Evolutionary conservation across 2,329 filamentous ascomycete genomes (phyloP).

Genomic region (Hypoxylon sp.): DNA sequence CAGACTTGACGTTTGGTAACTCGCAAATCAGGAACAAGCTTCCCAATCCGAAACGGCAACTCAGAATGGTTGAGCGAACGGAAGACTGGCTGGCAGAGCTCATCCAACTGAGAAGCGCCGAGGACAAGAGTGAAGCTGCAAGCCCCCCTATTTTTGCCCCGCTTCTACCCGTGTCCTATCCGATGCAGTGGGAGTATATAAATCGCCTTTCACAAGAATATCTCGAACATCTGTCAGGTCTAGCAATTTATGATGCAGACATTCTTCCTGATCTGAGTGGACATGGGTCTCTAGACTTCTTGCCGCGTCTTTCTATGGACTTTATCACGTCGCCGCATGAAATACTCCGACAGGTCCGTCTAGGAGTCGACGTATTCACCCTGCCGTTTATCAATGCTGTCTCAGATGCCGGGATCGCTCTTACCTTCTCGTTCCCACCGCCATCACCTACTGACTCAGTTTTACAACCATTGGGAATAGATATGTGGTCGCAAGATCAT

Average conservation of each 20-base stretch:
- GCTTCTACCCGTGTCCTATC: constrained; percentile 79
- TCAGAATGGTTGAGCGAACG: constrained; percentile 88
- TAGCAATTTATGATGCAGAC: constrained; percentile 83
- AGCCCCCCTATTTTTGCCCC: constrained; percentile 69
- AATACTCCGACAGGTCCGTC: constrained; percentile 78
- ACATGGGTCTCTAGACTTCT: constrained; percentile 64
- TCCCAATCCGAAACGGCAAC: constrained; percentile 77
- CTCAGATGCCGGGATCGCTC: constrained; percentile 87
- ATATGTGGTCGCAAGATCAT: constrained; percentile 79
- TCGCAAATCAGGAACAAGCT: constrained; percentile 34
- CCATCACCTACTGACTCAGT: constrained; percentile 43
- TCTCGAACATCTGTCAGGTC: constrained; percentile 67
- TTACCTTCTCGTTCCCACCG: constrained; percentile 81
- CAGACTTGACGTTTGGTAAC: constrained; percentile 74
- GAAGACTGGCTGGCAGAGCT: constrained; percentile 83
- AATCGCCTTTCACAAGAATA: constrained; percentile 76
- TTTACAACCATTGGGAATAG: constrained; percentile 72
- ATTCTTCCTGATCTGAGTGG: constrained; percentile 75
- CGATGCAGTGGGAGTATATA: constrained; percentile 84
- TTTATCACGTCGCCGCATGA: constrained; percentile 74
- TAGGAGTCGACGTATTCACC: constrained; percentile 84
- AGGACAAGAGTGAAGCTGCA: constrained; percentile 48
- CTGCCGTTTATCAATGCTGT: constrained; percentile 79
- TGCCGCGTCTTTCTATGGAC: constrained; percentile 82
- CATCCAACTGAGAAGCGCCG: constrained; percentile 59